Conservation (phyloP, 495 filamentous ascomycete genomes). For the Clavariopsis aquatica region DNA sequence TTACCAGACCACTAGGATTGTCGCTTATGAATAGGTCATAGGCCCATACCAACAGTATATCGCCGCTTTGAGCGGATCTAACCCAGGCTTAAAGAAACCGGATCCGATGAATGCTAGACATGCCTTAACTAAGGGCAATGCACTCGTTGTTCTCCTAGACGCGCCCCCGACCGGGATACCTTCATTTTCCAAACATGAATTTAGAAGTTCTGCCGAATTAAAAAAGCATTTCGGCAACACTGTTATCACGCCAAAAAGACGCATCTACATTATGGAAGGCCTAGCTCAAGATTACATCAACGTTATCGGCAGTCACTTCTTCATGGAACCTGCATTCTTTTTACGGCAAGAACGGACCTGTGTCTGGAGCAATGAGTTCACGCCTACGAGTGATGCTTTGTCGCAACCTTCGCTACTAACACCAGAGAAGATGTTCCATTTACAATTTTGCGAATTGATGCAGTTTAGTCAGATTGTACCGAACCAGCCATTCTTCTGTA, state of each 20-base stretch:
- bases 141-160: conserved; percentile 23
- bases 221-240: conserved; percentile 4
- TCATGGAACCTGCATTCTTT: conserved; percentile 36
- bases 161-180: not conserved
- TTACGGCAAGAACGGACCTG: conserved; percentile 33
- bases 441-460: conserved; percentile 35
- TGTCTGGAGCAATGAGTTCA: conserved; percentile 36
- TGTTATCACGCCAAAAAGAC: not conserved
- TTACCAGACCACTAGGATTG: not conserved
- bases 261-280: conserved; percentile 37
- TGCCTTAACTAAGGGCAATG: conserved; percentile 16
- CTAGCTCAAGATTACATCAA: conserved; percentile 33
- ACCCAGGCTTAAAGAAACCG: conserved; percentile 19
- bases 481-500: conserved; percentile 22
- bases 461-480: conserved; percentile 19
- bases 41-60: conserved; percentile 30
- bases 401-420: conserved; percentile 29
- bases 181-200: not conserved
- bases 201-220: conserved; percentile 3
- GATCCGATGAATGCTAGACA: conserved; percentile 22
- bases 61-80: conserved; percentile 10
- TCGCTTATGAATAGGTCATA: conserved; percentile 4
- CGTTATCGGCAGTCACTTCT: conserved; percentile 32
- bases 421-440: conserved; percentile 26
- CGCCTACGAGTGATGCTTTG: conserved; percentile 33